Evolutionary conservation across 1,284 basidiomycete genomes (phyloP).

Genomic region (Puccinia hordei): DNA sequence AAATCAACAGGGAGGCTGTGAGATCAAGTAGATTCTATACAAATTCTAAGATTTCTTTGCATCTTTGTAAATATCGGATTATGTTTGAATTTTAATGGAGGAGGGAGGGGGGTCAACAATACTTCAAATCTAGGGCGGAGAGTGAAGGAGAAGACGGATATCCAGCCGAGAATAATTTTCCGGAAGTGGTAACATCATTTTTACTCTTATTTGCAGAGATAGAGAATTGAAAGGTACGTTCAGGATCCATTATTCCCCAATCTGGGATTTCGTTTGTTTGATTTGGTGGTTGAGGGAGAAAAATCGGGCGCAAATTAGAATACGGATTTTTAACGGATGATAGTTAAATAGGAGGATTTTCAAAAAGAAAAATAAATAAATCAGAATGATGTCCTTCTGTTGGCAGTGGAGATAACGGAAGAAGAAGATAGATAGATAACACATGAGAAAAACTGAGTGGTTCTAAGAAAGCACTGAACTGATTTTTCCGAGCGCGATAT

Average conservation of each 20-base stretch:
- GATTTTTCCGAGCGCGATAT: conserved; percentile 45
- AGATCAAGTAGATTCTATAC: too few relatives aligned
- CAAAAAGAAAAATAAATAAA: background rate
- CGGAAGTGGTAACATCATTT: conserved; percentile 3
- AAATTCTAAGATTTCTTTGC: background rate
- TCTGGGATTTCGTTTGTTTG: background rate
- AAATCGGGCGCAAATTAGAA: background rate
- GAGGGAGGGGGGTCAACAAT: conserved; percentile 24
- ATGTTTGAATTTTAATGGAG: background rate
- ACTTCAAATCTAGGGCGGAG: conserved; percentile 34
- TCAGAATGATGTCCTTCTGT: background rate
- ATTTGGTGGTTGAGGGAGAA: too few relatives aligned
- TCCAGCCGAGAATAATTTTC: conserved; percentile 31
- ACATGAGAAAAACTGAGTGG: background rate
- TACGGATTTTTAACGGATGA: background rate
- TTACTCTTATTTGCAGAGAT: background rate
- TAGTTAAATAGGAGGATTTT: background rate
- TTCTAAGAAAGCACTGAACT: conserved; percentile 33
- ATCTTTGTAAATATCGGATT: background rate
- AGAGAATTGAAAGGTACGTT: background rate
- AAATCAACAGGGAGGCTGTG: too few relatives aligned
- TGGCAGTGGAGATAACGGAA: background rate
- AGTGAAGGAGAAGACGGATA: conserved; percentile 42
- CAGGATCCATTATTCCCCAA: conserved; percentile 16
- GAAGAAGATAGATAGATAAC: background rate